A percentile compares a stretch with the other conserved stretches of the same genome.
These are phyloP conservation scores for Penicillium pancosmium DNA, from an alignment of 495 filamentous ascomycete genomes.

Conservation along the genomic window DNA sequence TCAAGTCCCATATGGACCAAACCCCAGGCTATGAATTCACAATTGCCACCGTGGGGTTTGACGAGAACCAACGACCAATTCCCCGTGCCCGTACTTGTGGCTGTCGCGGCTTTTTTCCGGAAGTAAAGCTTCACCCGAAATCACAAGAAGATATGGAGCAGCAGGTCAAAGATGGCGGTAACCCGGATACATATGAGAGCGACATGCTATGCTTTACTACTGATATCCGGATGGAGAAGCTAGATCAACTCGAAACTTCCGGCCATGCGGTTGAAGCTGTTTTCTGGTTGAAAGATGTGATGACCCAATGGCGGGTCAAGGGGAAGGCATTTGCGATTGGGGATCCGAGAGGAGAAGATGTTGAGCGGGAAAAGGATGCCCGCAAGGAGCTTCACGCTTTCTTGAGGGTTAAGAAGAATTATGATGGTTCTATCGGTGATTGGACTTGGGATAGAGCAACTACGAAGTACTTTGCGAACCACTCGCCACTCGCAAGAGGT, in stretches of 20 bases:
- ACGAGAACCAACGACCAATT: slow-evolving; percentile 38
- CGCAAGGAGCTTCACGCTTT: slow-evolving; percentile 49
- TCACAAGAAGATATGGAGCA: slow-evolving; percentile 68
- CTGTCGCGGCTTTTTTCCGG: slow-evolving; percentile 81
- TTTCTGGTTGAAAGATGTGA: slow-evolving; percentile 74
- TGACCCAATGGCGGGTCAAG: slow-evolving; percentile 82
- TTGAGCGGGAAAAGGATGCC: slow-evolving; percentile 18
- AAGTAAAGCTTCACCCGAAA: slow-evolving; percentile 46
- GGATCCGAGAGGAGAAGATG: slow-evolving; percentile 52
- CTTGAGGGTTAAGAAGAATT: slow-evolving; percentile 35
- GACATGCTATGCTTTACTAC: slow-evolving; percentile 85
- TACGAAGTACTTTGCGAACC: slow-evolving; percentile 84
- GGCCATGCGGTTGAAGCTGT: slow-evolving; percentile 76
- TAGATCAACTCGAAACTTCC: slow-evolving; percentile 56
- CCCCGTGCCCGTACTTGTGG: slow-evolving; percentile 68
- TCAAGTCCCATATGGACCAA: slow-evolving; percentile 65
- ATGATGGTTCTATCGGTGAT: slow-evolving; percentile 27
- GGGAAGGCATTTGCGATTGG: slow-evolving; percentile 76
- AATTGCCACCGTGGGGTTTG: slow-evolving; percentile 63
- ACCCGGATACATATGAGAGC: slow-evolving; percentile 68
- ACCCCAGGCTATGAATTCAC: slow-evolving; percentile 70
- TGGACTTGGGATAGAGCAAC: slow-evolving; percentile 79
- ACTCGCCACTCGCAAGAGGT: slow-evolving; percentile 75
- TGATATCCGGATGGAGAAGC: slow-evolving; percentile 84
- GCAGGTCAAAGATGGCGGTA: slow-evolving; percentile 52